Conservation (phyloP, 331 rosid species). For the Quercus phellos region DNA sequence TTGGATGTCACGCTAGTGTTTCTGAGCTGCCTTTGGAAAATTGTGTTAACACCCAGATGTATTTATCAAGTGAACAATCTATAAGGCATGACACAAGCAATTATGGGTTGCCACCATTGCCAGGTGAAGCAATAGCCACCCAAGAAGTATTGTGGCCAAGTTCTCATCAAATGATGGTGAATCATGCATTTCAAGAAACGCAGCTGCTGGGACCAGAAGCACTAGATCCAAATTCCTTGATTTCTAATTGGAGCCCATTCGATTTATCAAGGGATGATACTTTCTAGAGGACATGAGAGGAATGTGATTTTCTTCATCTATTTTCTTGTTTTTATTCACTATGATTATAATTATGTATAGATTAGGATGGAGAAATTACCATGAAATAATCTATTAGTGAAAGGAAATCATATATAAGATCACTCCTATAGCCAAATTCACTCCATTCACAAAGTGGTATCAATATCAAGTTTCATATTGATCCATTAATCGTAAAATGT, state of each 20-base stretch:
- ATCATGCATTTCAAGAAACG: slow-evolving; percentile 22
- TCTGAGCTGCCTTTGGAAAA: slow-evolving; percentile 18
- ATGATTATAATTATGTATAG: slow-evolving; percentile 19
- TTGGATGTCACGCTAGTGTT: slow-evolving; percentile 30
- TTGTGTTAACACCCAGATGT: slow-evolving; percentile 24
- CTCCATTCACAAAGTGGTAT: background rate
- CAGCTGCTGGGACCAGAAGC: slow-evolving; percentile 33
- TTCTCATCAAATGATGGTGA: slow-evolving; percentile 41
- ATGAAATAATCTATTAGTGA: slow-evolving; percentile 18
- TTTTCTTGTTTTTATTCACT: slow-evolving; percentile 15
- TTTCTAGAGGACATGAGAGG: slow-evolving; percentile 31
- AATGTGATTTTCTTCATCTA: slow-evolving; percentile 17
- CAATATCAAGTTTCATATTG: background rate
- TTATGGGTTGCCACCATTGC: slow-evolving; percentile 68
- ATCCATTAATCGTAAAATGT: background rate
- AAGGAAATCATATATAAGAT: slow-evolving; percentile 9
- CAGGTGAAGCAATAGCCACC: slow-evolving; percentile 48
- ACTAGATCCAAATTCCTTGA: slow-evolving; percentile 37
- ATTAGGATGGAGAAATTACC: slow-evolving; percentile 9
- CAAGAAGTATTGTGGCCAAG: slow-evolving; percentile 45
- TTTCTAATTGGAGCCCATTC: slow-evolving; percentile 60
- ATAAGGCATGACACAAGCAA: slow-evolving; percentile 15
- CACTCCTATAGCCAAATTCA: background rate
- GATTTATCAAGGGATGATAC: slow-evolving; percentile 49
- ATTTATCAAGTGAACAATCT: slow-evolving; percentile 19